These are phyloP conservation scores for Pleurotus sapidus DNA, from an alignment of 768 basidiomycete species.

Conservation along the genomic window DNA sequence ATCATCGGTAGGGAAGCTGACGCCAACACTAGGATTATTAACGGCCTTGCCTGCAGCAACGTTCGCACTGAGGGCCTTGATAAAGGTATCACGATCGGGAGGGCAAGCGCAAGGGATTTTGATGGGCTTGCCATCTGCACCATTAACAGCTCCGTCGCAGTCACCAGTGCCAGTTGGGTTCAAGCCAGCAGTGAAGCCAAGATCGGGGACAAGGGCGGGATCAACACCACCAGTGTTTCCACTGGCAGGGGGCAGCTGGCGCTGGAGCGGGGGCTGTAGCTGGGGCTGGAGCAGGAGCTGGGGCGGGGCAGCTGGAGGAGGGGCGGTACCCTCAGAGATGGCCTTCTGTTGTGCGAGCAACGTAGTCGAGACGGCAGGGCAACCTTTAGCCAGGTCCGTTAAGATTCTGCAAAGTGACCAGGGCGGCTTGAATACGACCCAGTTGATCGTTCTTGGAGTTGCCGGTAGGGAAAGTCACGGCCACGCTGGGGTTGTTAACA, in stretches of 20 bases:
- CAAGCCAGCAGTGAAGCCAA: slow-evolving; percentile 51
- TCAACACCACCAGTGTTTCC: slow-evolving; percentile 34
- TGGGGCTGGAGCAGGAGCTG: slow-evolving; percentile 8
- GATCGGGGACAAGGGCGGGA: slow-evolving; percentile 52
- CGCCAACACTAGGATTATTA: slow-evolving; percentile 52
- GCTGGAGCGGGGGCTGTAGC: slow-evolving; percentile 6
- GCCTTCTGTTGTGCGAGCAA: slow-evolving; percentile 42
- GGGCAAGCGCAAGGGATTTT: slow-evolving; percentile 70
- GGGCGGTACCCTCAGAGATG: slow-evolving; percentile 26
- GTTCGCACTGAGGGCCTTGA: slow-evolving; percentile 50
- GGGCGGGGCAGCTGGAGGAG: slow-evolving; percentile 11
- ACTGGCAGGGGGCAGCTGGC: slow-evolving; percentile 15
- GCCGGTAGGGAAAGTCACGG: slow-evolving; percentile 62
- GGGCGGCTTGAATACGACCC: slow-evolving; percentile 54
- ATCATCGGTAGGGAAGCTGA: slow-evolving; percentile 64
- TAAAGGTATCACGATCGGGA: slow-evolving; percentile 50
- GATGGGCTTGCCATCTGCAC: slow-evolving; percentile 47
- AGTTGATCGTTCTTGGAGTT: slow-evolving; percentile 47
- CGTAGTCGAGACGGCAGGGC: slow-evolving; percentile 65
- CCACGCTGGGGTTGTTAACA: slow-evolving; percentile 61
- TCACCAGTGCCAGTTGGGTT: slow-evolving; percentile 73
- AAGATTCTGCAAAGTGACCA: slow-evolving; percentile 74
- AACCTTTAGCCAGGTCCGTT: slow-evolving; percentile 65
- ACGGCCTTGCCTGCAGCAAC: slow-evolving; percentile 61
- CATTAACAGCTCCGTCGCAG: slow-evolving; percentile 60